Evolutionary conservation across 352 stramenopile species (phyloP).

Genomic region (Blastocystis sp.): DNA sequence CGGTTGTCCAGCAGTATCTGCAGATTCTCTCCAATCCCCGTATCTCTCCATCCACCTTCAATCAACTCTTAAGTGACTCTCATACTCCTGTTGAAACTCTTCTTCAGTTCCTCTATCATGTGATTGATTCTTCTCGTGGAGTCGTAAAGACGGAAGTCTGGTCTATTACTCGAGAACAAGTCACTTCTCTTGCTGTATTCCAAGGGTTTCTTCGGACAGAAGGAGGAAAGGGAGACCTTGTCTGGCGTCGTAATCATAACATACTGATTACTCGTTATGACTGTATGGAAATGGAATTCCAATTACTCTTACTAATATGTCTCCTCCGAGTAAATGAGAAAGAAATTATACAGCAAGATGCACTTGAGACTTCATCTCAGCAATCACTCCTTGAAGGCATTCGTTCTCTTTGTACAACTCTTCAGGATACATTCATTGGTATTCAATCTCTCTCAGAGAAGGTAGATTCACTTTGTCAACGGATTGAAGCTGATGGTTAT

Average conservation of each 20-base stretch:
- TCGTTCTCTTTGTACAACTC: neutral
- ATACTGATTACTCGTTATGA: neutral
- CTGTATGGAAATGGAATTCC: slow-evolving; percentile 4
- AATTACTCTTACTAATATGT: neutral
- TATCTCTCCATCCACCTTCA: neutral
- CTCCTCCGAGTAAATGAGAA: neutral
- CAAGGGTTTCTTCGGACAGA: neutral
- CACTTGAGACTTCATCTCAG: neutral
- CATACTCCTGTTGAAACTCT: neutral
- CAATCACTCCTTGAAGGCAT: neutral
- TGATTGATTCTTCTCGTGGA: neutral
- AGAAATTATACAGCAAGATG: neutral
- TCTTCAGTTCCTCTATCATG: neutral
- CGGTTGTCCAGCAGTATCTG: neutral
- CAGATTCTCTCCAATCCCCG: neutral
- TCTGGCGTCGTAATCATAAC: slow-evolving; percentile 19
- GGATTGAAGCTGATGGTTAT: slow-evolving; percentile 6
- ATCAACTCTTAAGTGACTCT: neutral
- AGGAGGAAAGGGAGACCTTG: slow-evolving; percentile 10
- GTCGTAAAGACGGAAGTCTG: neutral
- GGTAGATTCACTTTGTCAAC: neutral
- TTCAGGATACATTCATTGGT: neutral
- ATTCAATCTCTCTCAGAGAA: neutral
- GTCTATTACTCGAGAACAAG: neutral
- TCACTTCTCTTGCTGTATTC: neutral